Evolutionary conservation across 2,329 filamentous ascomycete species (phyloP).

Genomic region (Arthroderma sp.): DNA sequence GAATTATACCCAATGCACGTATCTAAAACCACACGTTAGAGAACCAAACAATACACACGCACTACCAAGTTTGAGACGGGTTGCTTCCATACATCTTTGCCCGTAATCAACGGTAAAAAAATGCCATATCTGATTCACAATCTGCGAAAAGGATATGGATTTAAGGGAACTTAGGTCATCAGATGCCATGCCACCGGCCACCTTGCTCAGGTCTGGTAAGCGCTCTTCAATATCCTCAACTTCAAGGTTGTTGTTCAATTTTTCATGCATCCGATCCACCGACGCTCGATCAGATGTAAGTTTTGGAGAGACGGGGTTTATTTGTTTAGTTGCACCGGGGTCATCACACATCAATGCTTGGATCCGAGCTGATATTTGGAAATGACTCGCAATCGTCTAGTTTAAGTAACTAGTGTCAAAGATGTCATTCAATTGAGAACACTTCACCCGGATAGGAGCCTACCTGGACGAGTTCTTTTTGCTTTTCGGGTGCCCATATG

Average conservation of each 20-base stretch:
- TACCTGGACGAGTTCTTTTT: slow-evolving; percentile 42
- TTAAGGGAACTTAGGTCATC: background rate
- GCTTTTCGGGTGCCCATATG: slow-evolving; percentile 53
- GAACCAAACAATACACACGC: background rate
- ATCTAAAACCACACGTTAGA: slow-evolving; percentile 31
- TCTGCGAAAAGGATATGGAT: slow-evolving; percentile 39
- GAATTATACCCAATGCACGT: slow-evolving; percentile 61
- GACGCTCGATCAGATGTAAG: slow-evolving; percentile 4
- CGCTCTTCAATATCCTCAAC: background rate
- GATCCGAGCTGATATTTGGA: slow-evolving; percentile 56
- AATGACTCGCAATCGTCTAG: slow-evolving; percentile 43
- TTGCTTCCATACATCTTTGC: slow-evolving; percentile 41
- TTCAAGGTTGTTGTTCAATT: slow-evolving; percentile 5
- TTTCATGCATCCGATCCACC: background rate
- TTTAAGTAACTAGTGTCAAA: background rate
- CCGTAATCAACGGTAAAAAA: slow-evolving; percentile 62
- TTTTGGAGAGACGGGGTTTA: slow-evolving; percentile 10
- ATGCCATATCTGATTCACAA: slow-evolving; percentile 60
- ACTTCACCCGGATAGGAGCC: background rate
- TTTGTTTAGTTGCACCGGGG: slow-evolving; percentile 24
- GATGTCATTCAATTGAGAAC: background rate
- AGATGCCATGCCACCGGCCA: too few relatives aligned
- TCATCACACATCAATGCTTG: slow-evolving; percentile 50
- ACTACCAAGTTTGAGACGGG: background rate
- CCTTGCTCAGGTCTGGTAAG: background rate